Base-by-base conservation (phyloP, 176 grass and related monocot genomes). In the Carex scoparia region DNA sequence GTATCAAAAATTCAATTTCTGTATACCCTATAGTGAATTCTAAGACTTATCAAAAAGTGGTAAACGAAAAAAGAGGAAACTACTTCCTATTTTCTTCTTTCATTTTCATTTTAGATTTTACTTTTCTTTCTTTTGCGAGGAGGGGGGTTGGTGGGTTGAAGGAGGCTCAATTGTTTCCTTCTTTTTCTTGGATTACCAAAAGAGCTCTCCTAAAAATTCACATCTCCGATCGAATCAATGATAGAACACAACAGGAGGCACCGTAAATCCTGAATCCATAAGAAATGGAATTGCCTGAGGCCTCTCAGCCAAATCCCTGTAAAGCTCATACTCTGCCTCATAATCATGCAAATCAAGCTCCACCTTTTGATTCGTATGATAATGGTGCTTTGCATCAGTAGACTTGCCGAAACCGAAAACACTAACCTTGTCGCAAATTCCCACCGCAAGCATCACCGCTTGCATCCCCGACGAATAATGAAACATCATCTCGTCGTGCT, bases 401-500 rank as follows among this genome's bases (percentile, higher is more conserved):
- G 89, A 78, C 67, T 95, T 98, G 5, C 95, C 95, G 65, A 98
- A 98, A 1, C 93, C 93, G 27, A 98, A 98, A 1, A 95, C 86
- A 84, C 93, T 92, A 40, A 98, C 93, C 53, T 54, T 89, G 49
- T 98, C 91, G 38, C 91, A 98, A 42, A 95, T 89, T 19, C 95
- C 95, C 30, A 93, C 88, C 0, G 93, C 95, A 15, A 98, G 89
- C 93, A 98, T 94, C 70, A 93, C 86, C 55, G 95, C 93, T 86
- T 98, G 95, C 91, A 98, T 91, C 38, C 95, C 95, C 1, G 93
- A 95, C 4, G 95, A 98, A 85, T 98, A 98, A 44, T 98, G 95
- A 90, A 98, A 98, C 76, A 88, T 61, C 37, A 89, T 75, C 10
- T 86, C 64, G 38, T 95, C 90, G 60, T 93, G 93, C 4, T 72